Percentiles rank a stretch among this genome's conserved stretches.
Evolutionary conservation across 768 basidiomycete species (phyloP).

Genomic region (Hortiboletus campestris): DNA sequence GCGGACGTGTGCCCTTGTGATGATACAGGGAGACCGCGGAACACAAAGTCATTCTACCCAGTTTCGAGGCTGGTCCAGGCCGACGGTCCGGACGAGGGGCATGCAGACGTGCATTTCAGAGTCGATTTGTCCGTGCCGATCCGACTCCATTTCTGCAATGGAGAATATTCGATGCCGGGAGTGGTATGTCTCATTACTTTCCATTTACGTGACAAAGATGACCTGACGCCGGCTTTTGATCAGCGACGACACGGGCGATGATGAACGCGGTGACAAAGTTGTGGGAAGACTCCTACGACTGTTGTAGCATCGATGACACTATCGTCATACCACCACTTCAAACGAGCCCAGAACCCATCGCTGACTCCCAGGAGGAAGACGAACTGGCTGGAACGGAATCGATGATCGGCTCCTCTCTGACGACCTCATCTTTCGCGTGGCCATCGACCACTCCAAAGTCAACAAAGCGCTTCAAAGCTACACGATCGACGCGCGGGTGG

Average conservation of each 20-base stretch:
- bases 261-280: conserved; percentile 57
- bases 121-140: conserved; percentile 50
- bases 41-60: conserved; percentile 37
- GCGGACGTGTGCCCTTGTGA: conserved; percentile 66
- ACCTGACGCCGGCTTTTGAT: conserved; percentile 3
- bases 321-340: conserved; percentile 35
- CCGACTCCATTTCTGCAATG: conserved; percentile 70
- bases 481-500: conserved; percentile 63
- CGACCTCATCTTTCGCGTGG: conserved; percentile 63
- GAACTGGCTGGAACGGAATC: conserved; percentile 12
- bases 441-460: conserved; percentile 64
- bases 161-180: conserved; percentile 63
- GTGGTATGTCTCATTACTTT: conserved; percentile 38
- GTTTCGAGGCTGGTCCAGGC: conserved; percentile 18
- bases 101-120: conserved; percentile 52
- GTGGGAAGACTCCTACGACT: conserved; percentile 39
- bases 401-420: conserved; percentile 47
- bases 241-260: conserved; percentile 65
- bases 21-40: conserved; percentile 52
- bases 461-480: conserved; percentile 54
- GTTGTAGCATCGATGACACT: conserved; percentile 49
- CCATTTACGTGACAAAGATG: background rate
- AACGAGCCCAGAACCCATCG: conserved; percentile 19
- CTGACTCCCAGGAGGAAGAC: conserved; percentile 7
- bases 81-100: conserved; percentile 30